Percentiles rank a stretch among this genome's conserved stretches.
Evolutionary conservation across 75 land plant species (phyloP).

Genomic region (Cupressus sempervirens): DNA sequence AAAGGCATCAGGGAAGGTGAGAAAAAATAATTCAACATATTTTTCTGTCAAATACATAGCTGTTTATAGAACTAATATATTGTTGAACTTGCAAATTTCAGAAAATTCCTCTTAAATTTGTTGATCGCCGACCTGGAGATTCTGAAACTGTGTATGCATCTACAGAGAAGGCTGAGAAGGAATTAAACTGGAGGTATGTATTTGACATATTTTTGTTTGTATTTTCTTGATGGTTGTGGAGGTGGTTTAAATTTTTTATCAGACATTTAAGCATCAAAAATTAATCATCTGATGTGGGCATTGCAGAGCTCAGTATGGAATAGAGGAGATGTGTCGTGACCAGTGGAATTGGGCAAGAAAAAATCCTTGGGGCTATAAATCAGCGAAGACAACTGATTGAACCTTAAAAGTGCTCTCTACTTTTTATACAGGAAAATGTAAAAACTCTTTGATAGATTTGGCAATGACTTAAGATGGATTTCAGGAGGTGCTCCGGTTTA

Average conservation of each 20-base stretch:
- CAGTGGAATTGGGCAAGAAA: constrained; percentile 92
- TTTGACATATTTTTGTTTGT: background rate
- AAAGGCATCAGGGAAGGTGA: constrained; percentile 86
- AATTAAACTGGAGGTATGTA: constrained; percentile 74
- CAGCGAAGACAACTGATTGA: constrained; percentile 14
- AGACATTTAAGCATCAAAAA: no score
- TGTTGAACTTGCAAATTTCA: constrained; percentile 17
- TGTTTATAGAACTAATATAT: background rate
- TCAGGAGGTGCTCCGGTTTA: background rate
- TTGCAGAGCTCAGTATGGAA: constrained; percentile 69
- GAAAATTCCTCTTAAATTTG: constrained; percentile 71
- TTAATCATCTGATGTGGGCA: background rate
- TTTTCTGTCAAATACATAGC: background rate
- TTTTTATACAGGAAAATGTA: background rate
- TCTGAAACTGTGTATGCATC: constrained; percentile 72
- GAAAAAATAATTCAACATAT: background rate
- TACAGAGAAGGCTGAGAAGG: constrained; percentile 69
- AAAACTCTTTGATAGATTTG: background rate
- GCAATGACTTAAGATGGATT: background rate
- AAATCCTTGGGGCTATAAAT: constrained; percentile 65
- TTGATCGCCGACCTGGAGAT: constrained; percentile 76
- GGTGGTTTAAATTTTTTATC: background rate
- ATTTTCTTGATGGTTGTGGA: background rate
- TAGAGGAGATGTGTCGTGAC: constrained; percentile 82
- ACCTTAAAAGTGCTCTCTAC: background rate